Conservation (phyloP, 2,329 filamentous ascomycete species). For the Colletotrichum australisinense region DNA sequence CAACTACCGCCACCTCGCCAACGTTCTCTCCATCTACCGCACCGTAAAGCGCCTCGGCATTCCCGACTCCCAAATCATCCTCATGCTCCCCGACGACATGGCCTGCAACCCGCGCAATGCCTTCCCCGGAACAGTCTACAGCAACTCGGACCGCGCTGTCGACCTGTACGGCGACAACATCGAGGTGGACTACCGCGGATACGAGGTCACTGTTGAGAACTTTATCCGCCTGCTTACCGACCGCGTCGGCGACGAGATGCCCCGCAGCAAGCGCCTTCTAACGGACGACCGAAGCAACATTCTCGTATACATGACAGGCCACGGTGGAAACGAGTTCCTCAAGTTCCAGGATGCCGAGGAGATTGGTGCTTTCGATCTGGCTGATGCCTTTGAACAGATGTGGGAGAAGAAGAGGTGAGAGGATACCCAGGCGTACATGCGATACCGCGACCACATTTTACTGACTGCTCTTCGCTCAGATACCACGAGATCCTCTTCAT, state of each 20-base stretch:
- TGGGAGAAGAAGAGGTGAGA: conserved; percentile 94
- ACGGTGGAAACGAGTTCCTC: conserved; percentile 96
- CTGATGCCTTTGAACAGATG: conserved; percentile 99
- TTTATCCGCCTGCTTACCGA: conserved; percentile 97
- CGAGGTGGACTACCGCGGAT: conserved; percentile 97
- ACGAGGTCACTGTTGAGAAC: conserved; percentile 98
- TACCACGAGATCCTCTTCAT: conserved; percentile 99
- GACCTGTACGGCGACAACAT: conserved; percentile 99
- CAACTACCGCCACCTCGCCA: conserved; percentile 98
- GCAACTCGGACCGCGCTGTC: conserved; percentile 94
- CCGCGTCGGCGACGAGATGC: conserved; percentile 93
- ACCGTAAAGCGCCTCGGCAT: conserved; percentile 98
- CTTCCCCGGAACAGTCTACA: conserved; percentile 97
- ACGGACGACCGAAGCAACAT: conserved; percentile 98
- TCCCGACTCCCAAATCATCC: conserved; percentile 97
- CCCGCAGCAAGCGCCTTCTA: conserved; percentile 90
- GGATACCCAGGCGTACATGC: conserved; percentile 8
- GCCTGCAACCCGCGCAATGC: conserved; percentile 98
- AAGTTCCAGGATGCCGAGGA: conserved; percentile 99
- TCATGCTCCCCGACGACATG: conserved; percentile 99
- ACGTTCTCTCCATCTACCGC: conserved; percentile 96
- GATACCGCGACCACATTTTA: neutral
- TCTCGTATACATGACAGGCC: conserved; percentile 98
- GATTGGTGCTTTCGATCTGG: conserved; percentile 94
- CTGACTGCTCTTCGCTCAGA: conserved; percentile 50